phyloP scores from a whole-genome alignment of 2,329 filamentous ascomycete genomes.

The Microascus cirrosus region DNA sequence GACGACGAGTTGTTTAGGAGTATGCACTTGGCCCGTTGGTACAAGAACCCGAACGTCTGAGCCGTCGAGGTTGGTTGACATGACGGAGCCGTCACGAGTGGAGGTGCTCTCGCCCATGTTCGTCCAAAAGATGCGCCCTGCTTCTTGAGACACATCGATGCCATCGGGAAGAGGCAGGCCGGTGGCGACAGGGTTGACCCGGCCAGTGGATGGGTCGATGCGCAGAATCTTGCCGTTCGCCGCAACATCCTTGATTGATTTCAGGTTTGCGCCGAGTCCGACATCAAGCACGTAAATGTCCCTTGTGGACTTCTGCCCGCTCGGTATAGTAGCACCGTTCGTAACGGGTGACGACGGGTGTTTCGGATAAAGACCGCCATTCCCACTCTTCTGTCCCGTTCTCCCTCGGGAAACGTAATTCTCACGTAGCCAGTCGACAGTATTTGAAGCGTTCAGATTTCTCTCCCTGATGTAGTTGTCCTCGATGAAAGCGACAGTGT shows the following conservation, averaged over 20 bases:
- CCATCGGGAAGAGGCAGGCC: constrained; percentile 28
- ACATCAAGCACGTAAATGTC: constrained; percentile 16
- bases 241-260: neutral
- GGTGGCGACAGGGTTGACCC: constrained; percentile 11
- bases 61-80: constrained; percentile 37
- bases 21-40: constrained; percentile 30
- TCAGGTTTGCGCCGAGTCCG: constrained; percentile 10
- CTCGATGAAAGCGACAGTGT: constrained; percentile 42
- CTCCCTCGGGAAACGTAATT: constrained; percentile 32
- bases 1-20: constrained; percentile 31
- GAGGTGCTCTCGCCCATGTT: constrained; percentile 29
- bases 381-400: constrained; percentile 29
- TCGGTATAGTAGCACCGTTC: neutral
- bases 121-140: constrained; percentile 34
- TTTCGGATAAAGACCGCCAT: constrained; percentile 25
- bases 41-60: constrained; percentile 30
- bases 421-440: constrained; percentile 29
- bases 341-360: constrained; percentile 9
- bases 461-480: constrained; percentile 39
- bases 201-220: constrained; percentile 10
- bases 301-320: neutral
- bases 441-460: constrained; percentile 22
- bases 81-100: constrained; percentile 28
- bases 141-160: constrained; percentile 21
- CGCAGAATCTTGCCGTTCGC: constrained; percentile 2